Evolutionary conservation across 139 green algal genomes (phyloP), one percentile per base, ranked within the genome.

Genomic region (Tetratostichococcus sp.): DNA sequence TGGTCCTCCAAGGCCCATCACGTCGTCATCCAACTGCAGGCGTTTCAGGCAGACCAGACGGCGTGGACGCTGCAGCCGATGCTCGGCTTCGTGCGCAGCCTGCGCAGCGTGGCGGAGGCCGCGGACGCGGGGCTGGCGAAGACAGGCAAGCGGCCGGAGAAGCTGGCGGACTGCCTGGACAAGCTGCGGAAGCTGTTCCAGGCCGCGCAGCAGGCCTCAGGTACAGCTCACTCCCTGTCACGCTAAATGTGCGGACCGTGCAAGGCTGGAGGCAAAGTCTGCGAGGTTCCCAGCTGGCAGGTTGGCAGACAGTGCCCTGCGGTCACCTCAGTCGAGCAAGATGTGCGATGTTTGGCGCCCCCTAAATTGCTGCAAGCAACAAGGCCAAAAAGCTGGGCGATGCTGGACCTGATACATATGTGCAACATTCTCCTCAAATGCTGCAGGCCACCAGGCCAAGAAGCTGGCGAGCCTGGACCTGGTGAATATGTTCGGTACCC

Each of bases 131-230:
- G 85, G 75, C 43, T 73, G 28, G 35, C 26, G 0, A 62, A 35
- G 21, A 59, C 16, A 4, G 81, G 79, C 30, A 79, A 81, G 79
- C 80, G 79, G 65, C 25, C 82, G 1, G 77, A 85, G 31, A 83
- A 79, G 58, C 82, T 94, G 34, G 87, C 79, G 3, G 79, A 85
- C 35, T 86, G 79, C 31, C 89, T 84, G 35, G 80, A 81, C 32
- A 80, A 87, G 58, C 74, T 94, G 43, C 88, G 90, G 72, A 89
- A 87, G 68, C 87, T 81, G 67, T 94, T 94, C 62, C 50, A 77
- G 3, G 74, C 78, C 21, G 73, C 70, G 69, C 43, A 86, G 59
- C 78, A 90, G 58, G 80, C 80, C 33, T 69, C 70, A 35, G 69
- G 70, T n/a, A n/a, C n/a, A n/a, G n/a, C n/a, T n/a, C n/a, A n/a